Conservation (phyloP, 169 alveolate genomes). For the Plasmodium ovale region DNA sequence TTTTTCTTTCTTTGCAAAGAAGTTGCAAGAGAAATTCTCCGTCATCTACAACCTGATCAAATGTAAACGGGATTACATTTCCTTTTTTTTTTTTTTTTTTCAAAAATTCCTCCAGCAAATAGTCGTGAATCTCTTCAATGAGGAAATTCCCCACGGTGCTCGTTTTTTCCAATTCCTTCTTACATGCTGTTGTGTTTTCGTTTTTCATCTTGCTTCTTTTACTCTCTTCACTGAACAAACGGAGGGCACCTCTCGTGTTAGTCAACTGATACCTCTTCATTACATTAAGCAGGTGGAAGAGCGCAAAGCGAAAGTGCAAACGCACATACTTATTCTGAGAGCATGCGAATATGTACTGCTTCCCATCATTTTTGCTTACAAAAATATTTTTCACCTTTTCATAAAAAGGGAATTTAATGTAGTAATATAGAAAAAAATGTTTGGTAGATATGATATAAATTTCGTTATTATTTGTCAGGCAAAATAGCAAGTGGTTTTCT, state of each 20-base stretch:
- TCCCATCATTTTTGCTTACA: not conserved
- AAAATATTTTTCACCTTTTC: conserved; percentile 42
- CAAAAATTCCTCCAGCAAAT: conserved; percentile 24
- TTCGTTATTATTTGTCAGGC: conserved; percentile 44
- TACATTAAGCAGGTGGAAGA: conserved; percentile 38
- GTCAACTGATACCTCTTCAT: conserved; percentile 40
- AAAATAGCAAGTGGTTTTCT: conserved; percentile 32
- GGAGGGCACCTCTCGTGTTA: not conserved
- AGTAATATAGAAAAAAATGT: conserved; percentile 47
- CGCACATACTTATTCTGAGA: conserved; percentile 11
- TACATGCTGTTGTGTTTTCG: too few relatives aligned
- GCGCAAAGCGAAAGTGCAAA: conserved; percentile 18
- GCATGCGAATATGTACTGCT: conserved; percentile 40
- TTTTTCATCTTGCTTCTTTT: not conserved
- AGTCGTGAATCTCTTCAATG: conserved; percentile 52
- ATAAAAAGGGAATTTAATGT: conserved; percentile 25
- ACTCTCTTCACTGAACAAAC: not conserved
- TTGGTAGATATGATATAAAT: conserved; percentile 38
- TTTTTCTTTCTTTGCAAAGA: not conserved
- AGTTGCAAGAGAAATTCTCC: not conserved
- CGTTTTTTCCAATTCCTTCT: too few relatives aligned
- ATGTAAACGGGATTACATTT: conserved; percentile 43
- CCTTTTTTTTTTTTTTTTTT: conserved; percentile 40
- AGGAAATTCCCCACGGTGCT: not conserved
- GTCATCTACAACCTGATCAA: conserved; percentile 12